Evolutionary conservation across 305 asterid genomes (phyloP), one percentile per base, ranked within the genome.

Genomic region (Fraxinus velutina): DNA sequence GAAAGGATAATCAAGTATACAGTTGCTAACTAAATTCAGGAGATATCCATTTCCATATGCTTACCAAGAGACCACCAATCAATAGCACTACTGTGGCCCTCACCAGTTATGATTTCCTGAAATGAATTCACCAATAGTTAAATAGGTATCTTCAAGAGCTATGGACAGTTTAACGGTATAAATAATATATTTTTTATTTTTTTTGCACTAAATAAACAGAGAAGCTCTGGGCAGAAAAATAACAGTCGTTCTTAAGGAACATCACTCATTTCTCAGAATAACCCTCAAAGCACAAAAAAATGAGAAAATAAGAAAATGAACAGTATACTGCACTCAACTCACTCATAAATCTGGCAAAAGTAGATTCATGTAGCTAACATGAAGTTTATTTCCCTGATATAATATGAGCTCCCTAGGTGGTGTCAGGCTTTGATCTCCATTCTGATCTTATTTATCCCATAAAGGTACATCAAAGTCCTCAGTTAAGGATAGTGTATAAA

Each of bases 1-100:
- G 9, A 21, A 57, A 57, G 29, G 4, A 17, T 55, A 55, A 55
- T 17, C 66, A 55, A 55, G 66, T 55, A 24, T 64, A 24, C 30
- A 64, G 33, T 7, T 24, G 10, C 6, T 66, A 66, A 66, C 7
- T 27, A 66, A 75, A 73, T 75, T 82, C 33, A 55, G 71, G 62
- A 75, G 27, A 81, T 6, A 62, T 77, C 75, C 12, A 32, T 74
- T 64, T 47, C 52, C 34, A 27, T 72, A 32, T 62, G 83, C 97
- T 79, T 90, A 95, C 99, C 99, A 79, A 96, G 90, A 84, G 97
- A 93, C 99, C 99, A 96, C 99, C 99, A 96, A 85, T 96, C 99
- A 76, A 94, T 92, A 17, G 99, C 99, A 87, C 98, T 91, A 72
- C 94, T 92, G 87, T 96, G 98, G 79, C 97, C 97, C 84, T 89